Conservation (phyloP, 2,329 filamentous ascomycete species). For the Aureobasidium melanogenum region DNA sequence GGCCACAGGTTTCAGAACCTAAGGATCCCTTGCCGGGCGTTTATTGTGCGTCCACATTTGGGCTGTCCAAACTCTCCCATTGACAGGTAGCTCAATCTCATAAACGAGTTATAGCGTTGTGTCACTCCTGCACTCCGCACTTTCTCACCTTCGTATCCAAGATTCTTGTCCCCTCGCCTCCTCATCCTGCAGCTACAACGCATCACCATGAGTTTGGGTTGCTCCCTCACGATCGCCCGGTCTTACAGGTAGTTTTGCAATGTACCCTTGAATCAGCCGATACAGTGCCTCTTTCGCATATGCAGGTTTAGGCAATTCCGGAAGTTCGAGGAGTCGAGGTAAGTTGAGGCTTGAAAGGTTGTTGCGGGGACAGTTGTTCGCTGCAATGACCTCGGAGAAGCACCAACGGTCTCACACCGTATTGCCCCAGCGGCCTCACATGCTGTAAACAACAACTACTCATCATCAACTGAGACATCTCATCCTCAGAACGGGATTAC, state of each 20-base stretch:
- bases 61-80: not conserved
- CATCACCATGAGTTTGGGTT: not conserved
- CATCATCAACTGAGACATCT: conserved; percentile 5
- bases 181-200: not conserved
- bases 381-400: not conserved
- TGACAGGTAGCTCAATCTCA: not conserved
- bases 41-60: conserved; percentile 1
- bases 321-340: not conserved
- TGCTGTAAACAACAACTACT: not conserved
- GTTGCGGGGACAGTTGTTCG: not conserved
- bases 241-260: not conserved
- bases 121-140: conserved; percentile 6
- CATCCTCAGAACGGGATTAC: not conserved
- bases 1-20: not conserved
- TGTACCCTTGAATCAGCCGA: not conserved
- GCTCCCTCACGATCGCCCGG: not conserved
- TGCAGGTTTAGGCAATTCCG: not conserved
- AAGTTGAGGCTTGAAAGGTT: not conserved
- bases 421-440: not conserved
- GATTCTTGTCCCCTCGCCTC: not conserved
- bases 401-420: not conserved
- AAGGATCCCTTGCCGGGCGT: conserved; percentile 4
- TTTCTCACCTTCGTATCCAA: not conserved
- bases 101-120: conserved; percentile 3
- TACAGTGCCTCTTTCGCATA: not conserved